A percentile compares a stretch with the other conserved stretches of the same genome.
Evolutionary conservation across 2,329 filamentous ascomycete species (phyloP).

Genomic region (Ophiostoma fasciatum): DNA sequence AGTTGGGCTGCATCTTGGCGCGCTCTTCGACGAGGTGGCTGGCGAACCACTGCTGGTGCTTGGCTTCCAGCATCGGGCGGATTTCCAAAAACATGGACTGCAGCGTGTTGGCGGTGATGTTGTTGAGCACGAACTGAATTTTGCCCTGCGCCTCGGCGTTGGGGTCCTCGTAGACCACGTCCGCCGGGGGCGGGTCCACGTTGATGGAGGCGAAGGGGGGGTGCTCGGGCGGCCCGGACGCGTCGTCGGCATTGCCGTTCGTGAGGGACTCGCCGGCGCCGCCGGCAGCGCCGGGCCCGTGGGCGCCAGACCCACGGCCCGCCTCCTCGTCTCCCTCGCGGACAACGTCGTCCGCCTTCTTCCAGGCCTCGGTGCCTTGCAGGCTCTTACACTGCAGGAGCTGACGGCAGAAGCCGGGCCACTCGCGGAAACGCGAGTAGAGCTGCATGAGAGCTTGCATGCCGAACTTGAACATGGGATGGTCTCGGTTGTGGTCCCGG

Average conservation of each 20-base stretch:
- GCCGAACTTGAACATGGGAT: constrained; percentile 96
- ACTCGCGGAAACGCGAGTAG: constrained; percentile 68
- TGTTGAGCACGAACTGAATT: constrained; percentile 92
- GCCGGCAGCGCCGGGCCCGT: constrained; percentile 11
- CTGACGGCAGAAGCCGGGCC: constrained; percentile 87
- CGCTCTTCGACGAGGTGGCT: constrained; percentile 89
- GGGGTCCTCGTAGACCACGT: constrained; percentile 63
- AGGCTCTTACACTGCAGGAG: constrained; percentile 70
- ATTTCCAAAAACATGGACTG: constrained; percentile 73
- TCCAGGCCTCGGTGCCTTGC: constrained; percentile 70
- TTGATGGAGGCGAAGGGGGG: constrained; percentile 67
- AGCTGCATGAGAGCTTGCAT: constrained; percentile 88
- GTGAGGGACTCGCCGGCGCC: constrained; percentile 40
- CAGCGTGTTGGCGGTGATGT: constrained; percentile 81
- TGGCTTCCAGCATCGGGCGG: constrained; percentile 59
- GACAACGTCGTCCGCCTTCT: constrained; percentile 68
- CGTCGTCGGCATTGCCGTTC: constrained; percentile 58
- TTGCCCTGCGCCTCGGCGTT: constrained; percentile 77
- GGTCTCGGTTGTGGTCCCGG: constrained; percentile 64
- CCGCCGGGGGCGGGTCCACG: constrained; percentile 51
- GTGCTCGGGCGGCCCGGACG: constrained; percentile 32
- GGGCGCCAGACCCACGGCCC: constrained; percentile 2
- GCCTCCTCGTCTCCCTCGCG: constrained; percentile 50
- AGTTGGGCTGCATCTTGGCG: constrained; percentile 94
- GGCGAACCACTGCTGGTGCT: constrained; percentile 93